Conservation (phyloP, 352 stramenopile genomes). For the Lagenidium sp. region DNA sequence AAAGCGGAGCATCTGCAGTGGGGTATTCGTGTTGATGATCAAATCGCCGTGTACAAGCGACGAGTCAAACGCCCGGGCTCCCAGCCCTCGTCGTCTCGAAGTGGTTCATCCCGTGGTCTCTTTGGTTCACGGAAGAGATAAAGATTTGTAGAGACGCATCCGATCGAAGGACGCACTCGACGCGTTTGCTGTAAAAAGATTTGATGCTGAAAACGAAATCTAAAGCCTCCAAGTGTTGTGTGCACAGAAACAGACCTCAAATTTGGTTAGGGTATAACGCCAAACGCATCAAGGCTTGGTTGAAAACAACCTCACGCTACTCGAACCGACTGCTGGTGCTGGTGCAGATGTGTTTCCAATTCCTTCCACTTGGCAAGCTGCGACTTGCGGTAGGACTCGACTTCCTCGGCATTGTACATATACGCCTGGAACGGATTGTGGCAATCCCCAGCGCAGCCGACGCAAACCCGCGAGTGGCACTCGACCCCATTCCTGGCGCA, state of each 20-base stretch:
- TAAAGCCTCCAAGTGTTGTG: too few relatives aligned
- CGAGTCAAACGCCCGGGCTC: conserved; percentile 56
- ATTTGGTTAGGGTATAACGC: too few relatives aligned
- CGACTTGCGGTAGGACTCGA: conserved; percentile 63
- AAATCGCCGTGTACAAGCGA: conserved; percentile 86
- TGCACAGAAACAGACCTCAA: too few relatives aligned
- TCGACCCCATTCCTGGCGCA: conserved; percentile 63
- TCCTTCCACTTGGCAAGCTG: conserved; percentile 50
- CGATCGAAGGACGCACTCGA: too few relatives aligned
- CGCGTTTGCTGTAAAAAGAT: too few relatives aligned
- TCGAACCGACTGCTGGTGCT: conserved; percentile 17
- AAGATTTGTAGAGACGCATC: too few relatives aligned
- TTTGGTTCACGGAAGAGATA: conserved; percentile 67
- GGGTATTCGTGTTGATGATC: conserved; percentile 83
- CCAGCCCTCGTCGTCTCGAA: conserved; percentile 14
- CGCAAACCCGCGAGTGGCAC: conserved; percentile 68
- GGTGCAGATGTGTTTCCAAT: conserved; percentile 5
- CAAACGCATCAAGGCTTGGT: not conserved
- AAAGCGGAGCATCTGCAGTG: conserved; percentile 79
- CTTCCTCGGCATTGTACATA: conserved; percentile 60
- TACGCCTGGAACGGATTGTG: conserved; percentile 65
- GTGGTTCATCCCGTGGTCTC: conserved; percentile 23
- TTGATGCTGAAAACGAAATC: too few relatives aligned
- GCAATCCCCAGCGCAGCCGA: conserved; percentile 64
- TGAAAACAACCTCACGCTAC: conserved; percentile 17